Base-by-base conservation (phyloP, 768 basidiomycete genomes). In the Thelephora ganbajun region DNA sequence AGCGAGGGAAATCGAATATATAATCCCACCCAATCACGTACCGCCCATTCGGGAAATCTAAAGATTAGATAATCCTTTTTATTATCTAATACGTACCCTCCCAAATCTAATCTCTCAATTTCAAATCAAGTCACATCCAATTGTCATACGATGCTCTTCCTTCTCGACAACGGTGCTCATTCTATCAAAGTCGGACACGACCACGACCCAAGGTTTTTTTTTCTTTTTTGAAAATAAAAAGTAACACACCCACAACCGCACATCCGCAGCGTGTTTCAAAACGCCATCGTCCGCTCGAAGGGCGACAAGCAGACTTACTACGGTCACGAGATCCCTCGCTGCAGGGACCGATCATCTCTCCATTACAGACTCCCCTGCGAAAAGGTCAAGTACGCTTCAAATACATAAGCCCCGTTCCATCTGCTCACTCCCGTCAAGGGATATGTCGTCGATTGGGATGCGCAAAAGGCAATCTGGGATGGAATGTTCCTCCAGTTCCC, bases 381-480 rank as follows among this genome's bases (percentile, higher is more conserved):
- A 62, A 81, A 86, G 75, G 93, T 86, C 62, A n/a, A n/a, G n/a
- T n/a, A 55, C 62, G 51, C n/a, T 36, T 30, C 11, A 42, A 35
- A 50, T 20, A 33, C 48, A 47, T 50, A 35, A 44, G 45, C 51
- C 49, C 19, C 44, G 18, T 43, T 39, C 48, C 43, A 33, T 13
- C 35, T 47, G 47, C 39, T 22, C 55, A 52, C 18, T 62, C 56
- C 46, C 33, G 48, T 53, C 39, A 61, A 96, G 93, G 93, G 93
- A 22, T 89, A 84, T 63, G 68, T 94, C 13, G 82, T 88, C 23
- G 91, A 94, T 58, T 98, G 93, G 93, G 92, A 96, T 53, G 84
- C 84, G 2, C 80, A 98, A 63, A 94, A 94, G 62, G 83, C 84
- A 14, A 72, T 98, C 5, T 97, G 92, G 92, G 93, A 97, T 53